These are phyloP conservation scores for Mortierella sp. DNA, from an alignment of 371 early-diverging fungal species.

Conservation along the genomic window DNA sequence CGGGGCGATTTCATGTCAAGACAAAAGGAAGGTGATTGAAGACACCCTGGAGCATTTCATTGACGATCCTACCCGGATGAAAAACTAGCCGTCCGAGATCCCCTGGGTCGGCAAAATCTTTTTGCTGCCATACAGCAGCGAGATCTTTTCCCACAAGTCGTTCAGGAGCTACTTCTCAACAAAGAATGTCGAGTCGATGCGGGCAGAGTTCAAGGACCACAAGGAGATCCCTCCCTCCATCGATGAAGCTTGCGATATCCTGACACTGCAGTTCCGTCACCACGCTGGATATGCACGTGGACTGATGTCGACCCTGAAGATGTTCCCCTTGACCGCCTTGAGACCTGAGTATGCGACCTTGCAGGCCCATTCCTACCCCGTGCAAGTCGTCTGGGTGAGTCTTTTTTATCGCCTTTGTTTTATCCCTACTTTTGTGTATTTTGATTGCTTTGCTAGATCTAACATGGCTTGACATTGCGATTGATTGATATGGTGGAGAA, in stretches of 20 bases:
- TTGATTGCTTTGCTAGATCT: neutral
- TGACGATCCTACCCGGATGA: neutral
- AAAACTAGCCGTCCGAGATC: slow-evolving; percentile 34
- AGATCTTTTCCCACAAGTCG: slow-evolving; percentile 38
- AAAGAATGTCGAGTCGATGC: slow-evolving; percentile 52
- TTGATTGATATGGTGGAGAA: neutral
- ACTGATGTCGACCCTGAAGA: slow-evolving; percentile 48
- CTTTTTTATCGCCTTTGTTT: too few species aligned
- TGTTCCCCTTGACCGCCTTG: slow-evolving; percentile 43
- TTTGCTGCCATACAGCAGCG: slow-evolving; percentile 38
- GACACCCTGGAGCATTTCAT: neutral
- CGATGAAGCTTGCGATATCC: slow-evolving; percentile 35
- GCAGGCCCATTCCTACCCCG: slow-evolving; percentile 33
- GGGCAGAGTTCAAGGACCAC: slow-evolving; percentile 37
- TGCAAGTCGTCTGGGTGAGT: slow-evolving; percentile 48
- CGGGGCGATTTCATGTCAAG: neutral
- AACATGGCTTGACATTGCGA: neutral
- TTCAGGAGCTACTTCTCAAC: slow-evolving; percentile 39
- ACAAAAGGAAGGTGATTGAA: neutral
- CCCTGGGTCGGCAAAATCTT: slow-evolving; percentile 52
- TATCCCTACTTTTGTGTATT: too few species aligned
- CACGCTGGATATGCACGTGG: slow-evolving; percentile 57
- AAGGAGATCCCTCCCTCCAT: slow-evolving; percentile 13
- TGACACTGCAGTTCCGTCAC: slow-evolving; percentile 36
- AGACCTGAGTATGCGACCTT: slow-evolving; percentile 11